These are phyloP conservation scores for Pleomassaria siparia DNA, from an alignment of 2,329 filamentous ascomycete genomes.

Conservation along the genomic window DNA sequence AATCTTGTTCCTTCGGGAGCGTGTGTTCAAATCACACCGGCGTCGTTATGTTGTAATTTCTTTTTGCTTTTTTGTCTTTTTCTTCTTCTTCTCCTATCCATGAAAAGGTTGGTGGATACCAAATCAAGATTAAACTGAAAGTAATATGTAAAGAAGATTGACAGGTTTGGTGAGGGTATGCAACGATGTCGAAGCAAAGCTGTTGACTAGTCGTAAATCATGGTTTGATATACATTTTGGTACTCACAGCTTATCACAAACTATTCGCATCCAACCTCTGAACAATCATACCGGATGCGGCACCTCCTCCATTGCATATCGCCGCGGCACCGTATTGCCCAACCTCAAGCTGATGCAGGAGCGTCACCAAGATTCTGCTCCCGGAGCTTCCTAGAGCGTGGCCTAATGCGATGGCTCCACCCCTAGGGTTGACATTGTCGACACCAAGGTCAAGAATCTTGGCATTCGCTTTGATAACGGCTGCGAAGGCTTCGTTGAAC, in stretches of 20 bases:
- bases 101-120: no score
- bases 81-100: not conserved
- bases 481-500: constrained; percentile 97
- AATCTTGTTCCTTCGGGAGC: constrained; percentile 43
- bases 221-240: not conserved
- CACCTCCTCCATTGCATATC: constrained; percentile 96
- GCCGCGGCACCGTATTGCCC: constrained; percentile 94
- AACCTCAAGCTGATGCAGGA: constrained; percentile 87
- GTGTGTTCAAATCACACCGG: constrained; percentile 40
- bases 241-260: constrained; percentile 5
- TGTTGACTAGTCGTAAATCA: no score
- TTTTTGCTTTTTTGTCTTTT: constrained; percentile 2
- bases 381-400: constrained; percentile 94
- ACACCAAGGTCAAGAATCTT: constrained; percentile 83
- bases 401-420: constrained; percentile 88
- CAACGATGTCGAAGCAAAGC: not conserved
- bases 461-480: constrained; percentile 91
- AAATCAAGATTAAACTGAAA: no score
- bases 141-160: no score
- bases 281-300: constrained; percentile 87
- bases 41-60: constrained; percentile 25
- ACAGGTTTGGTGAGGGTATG: not conserved
- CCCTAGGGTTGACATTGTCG: constrained; percentile 81
- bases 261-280: constrained; percentile 62
- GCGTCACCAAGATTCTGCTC: constrained; percentile 82